A percentile compares a stretch with the other conserved stretches of the same genome.
phyloP scores from a whole-genome alignment of 306 rosid genomes.

The Benincasa hispida region DNA sequence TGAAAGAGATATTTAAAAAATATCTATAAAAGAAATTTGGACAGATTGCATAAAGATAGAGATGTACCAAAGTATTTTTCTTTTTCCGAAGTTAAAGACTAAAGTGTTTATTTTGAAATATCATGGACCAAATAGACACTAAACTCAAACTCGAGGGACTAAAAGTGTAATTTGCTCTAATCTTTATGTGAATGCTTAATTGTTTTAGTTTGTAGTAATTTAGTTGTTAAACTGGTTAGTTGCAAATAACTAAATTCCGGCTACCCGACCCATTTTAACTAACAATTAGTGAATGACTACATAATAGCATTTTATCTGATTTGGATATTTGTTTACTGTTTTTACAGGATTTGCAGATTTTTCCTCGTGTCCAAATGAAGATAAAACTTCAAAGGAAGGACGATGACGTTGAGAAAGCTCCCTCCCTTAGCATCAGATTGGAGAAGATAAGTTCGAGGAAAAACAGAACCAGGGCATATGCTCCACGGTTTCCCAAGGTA shows the following conservation, averaged over 20 bases:
- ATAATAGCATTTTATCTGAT: slow-evolving; percentile 1
- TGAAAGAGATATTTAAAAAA: too few species aligned
- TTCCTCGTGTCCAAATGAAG: slow-evolving; percentile 56
- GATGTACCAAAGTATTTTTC: too few species aligned
- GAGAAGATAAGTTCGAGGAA: slow-evolving; percentile 56
- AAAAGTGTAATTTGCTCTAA: too few species aligned
- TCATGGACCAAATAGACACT: too few species aligned
- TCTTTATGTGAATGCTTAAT: background rate
- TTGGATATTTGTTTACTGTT: slow-evolving; percentile 3
- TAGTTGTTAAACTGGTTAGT: background rate
- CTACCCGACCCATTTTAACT: background rate
- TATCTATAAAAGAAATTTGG: too few species aligned
- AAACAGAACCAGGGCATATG: slow-evolving; percentile 57
- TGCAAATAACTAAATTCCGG: background rate
- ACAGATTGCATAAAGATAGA: too few species aligned
- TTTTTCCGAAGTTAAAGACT: too few species aligned
- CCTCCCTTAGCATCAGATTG: slow-evolving; percentile 49
- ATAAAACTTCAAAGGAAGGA: slow-evolving; percentile 44
- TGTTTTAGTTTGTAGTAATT: background rate
- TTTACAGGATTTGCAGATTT: slow-evolving; percentile 64
- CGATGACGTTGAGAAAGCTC: slow-evolving; percentile 22
- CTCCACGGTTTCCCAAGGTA: slow-evolving; percentile 91
- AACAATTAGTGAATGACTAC: background rate
- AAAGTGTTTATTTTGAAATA: too few species aligned
- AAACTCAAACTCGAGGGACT: too few species aligned